These are phyloP conservation scores for Clathrus columnatus DNA, from an alignment of 768 basidiomycete species.

Conservation along the genomic window DNA sequence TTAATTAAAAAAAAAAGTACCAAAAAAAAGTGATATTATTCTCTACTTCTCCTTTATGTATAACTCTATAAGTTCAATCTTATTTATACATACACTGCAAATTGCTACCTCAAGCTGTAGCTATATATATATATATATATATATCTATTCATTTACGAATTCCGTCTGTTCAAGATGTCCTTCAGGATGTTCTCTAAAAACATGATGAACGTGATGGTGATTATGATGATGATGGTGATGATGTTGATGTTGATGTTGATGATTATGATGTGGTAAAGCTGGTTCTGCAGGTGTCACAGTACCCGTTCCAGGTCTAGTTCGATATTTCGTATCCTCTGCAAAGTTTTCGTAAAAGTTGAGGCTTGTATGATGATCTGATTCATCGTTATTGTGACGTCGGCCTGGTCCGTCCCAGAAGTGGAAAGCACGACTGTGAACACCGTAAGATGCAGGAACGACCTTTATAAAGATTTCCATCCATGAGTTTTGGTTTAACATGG, in stretches of 20 bases:
- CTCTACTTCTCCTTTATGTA: too few species aligned
- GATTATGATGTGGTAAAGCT: not conserved
- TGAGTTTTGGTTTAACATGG: slow-evolving; percentile 24
- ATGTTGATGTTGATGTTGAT: not conserved
- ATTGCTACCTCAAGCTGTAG: too few species aligned
- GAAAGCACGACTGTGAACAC: slow-evolving; percentile 82
- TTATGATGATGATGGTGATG: not conserved
- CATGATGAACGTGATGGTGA: not conserved
- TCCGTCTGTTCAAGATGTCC: not conserved
- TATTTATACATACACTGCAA: too few species aligned
- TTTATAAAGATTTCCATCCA: not conserved
- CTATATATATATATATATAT: too few species aligned
- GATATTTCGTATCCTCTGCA: slow-evolving; percentile 43
- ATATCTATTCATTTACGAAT: not conserved
- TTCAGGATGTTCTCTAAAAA: not conserved
- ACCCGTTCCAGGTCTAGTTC: slow-evolving; percentile 3
- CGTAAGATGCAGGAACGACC: slow-evolving; percentile 80
- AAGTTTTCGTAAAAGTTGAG: slow-evolving; percentile 87
- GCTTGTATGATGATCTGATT: slow-evolving; percentile 38
- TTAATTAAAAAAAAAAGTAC: too few species aligned
- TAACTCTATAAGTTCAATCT: too few species aligned
- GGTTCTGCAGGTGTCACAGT: not conserved
- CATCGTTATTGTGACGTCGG: slow-evolving; percentile 25
- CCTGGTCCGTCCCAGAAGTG: slow-evolving; percentile 92
- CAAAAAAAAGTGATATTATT: too few species aligned